Conservation (phyloP, 371 early-diverging fungal genomes). For the Apophysomyces trapeziformis region DNA sequence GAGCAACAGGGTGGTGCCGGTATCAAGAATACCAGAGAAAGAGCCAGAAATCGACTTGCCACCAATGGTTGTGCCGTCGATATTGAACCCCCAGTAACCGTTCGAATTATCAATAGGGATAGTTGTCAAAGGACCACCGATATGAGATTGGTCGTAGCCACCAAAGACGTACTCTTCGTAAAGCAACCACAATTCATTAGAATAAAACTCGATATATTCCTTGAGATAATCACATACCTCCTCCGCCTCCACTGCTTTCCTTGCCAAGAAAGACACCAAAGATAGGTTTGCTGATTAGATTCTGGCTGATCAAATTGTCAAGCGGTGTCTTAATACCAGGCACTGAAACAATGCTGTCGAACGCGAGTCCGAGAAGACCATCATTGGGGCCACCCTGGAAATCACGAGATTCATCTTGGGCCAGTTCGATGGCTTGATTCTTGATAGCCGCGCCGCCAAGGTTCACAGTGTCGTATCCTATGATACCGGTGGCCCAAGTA, state of each 20-base stretch:
- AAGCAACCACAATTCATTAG: no score
- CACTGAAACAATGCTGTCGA: conserved; percentile 47
- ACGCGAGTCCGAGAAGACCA: conserved; percentile 50
- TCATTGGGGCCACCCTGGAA: conserved; percentile 24
- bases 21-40: conserved; percentile 50
- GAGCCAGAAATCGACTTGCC: not conserved
- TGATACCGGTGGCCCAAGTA: conserved; percentile 39
- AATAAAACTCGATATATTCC: not conserved
- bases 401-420: conserved; percentile 20
- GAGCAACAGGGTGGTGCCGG: conserved; percentile 57
- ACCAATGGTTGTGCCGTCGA: not conserved
- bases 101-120: conserved; percentile 36
- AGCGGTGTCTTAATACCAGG: conserved; percentile 38
- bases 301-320: conserved; percentile 28
- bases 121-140: conserved; percentile 44
- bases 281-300: conserved; percentile 19
- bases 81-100: conserved; percentile 19
- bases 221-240: conserved; percentile 9
- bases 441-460: conserved; percentile 33
- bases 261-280: conserved; percentile 31
- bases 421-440: conserved; percentile 33
- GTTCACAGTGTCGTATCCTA: conserved; percentile 30
- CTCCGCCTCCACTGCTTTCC: conserved; percentile 14
- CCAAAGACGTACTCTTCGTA: conserved; percentile 44
- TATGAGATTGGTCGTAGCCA: conserved; percentile 37